Percentiles rank a stretch among this genome's conserved stretches.
phyloP scores from a whole-genome alignment of 164 flowering plant species.

The Piper longum region DNA sequence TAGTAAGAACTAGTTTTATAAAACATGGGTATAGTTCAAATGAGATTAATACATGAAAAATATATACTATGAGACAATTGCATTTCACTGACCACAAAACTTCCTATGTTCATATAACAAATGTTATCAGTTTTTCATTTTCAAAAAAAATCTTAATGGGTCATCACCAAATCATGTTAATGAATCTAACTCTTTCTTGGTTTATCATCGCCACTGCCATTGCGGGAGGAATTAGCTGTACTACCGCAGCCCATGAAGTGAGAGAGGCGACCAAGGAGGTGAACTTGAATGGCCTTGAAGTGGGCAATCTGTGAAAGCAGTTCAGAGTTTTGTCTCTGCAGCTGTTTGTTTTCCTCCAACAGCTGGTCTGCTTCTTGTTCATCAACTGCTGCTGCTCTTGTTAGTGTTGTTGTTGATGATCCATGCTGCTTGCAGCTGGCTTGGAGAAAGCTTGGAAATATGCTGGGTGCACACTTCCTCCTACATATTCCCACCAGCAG shows the following conservation, averaged over 20 bases:
- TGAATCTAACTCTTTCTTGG: background rate
- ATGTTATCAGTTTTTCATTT: no score
- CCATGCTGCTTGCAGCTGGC: conserved; percentile 10
- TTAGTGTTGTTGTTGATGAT: background rate
- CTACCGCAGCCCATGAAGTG: conserved; percentile 9
- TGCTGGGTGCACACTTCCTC: conserved; percentile 38
- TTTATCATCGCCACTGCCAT: background rate
- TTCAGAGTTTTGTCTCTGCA: conserved; percentile 27
- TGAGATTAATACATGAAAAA: no score
- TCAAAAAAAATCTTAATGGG: no score
- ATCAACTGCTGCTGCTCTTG: background rate
- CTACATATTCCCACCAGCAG: conserved; percentile 32
- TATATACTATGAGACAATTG: no score
- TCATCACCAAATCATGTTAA: no score
- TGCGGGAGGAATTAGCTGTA: background rate
- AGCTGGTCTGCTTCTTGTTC: conserved; percentile 1
- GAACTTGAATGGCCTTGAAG: conserved; percentile 30
- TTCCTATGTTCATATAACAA: no score
- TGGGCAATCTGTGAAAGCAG: conserved; percentile 33
- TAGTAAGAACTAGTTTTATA: no score
- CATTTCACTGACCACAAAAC: no score
- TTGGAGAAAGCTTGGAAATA: conserved; percentile 31
- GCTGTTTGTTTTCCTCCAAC: conserved; percentile 33
- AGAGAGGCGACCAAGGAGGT: conserved; percentile 26
- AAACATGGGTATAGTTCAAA: no score